Percentiles rank a stretch among this genome's conserved stretches.
phyloP scores from a whole-genome alignment of 148 eudicot genomes.

The Rhododendron griersonianum region DNA sequence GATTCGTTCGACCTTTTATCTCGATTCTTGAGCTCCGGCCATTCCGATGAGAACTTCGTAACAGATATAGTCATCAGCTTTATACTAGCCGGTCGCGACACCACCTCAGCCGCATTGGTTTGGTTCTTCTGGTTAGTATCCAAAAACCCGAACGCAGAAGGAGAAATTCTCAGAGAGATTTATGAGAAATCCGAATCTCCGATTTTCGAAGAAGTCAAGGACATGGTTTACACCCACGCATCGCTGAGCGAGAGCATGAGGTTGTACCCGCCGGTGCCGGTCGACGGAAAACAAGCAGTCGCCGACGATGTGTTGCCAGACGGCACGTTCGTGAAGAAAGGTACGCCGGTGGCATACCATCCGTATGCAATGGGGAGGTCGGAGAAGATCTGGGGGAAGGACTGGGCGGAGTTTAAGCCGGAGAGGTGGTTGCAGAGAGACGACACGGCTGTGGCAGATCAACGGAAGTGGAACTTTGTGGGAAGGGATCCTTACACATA shows the following conservation, averaged over 20 bases:
- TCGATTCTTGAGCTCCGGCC: conserved; percentile 20
- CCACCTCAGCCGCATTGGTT: conserved; percentile 16
- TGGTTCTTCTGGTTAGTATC: conserved; percentile 25
- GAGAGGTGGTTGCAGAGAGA: conserved; percentile 16
- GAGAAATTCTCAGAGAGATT: conserved; percentile 15
- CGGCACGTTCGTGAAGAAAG: conserved; percentile 15
- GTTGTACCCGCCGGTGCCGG: conserved; percentile 15
- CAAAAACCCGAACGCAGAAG: conserved; percentile 14
- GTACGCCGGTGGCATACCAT: conserved; percentile 14
- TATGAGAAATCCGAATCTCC: not conserved
- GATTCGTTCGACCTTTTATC: conserved; percentile 19
- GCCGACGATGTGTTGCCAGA: conserved; percentile 19
- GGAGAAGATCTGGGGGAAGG: conserved; percentile 23
- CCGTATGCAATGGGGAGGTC: conserved; percentile 29
- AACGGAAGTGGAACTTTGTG: conserved; percentile 5
- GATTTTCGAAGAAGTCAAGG: conserved; percentile 5
- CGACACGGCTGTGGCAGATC: not conserved
- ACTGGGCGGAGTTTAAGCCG: conserved; percentile 19
- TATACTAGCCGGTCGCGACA: conserved; percentile 25
- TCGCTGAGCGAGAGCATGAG: conserved; percentile 21
- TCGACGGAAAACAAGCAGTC: conserved; percentile 8
- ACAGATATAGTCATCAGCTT: conserved; percentile 23
- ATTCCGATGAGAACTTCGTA: conserved; percentile 15
- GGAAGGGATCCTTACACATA: conserved; percentile 13
- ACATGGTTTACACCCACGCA: conserved; percentile 10